Percentiles rank a stretch among this genome's conserved stretches.
phyloP scores from a whole-genome alignment of 352 stramenopile species.

The Peronosclerospora sorghi region DNA sequence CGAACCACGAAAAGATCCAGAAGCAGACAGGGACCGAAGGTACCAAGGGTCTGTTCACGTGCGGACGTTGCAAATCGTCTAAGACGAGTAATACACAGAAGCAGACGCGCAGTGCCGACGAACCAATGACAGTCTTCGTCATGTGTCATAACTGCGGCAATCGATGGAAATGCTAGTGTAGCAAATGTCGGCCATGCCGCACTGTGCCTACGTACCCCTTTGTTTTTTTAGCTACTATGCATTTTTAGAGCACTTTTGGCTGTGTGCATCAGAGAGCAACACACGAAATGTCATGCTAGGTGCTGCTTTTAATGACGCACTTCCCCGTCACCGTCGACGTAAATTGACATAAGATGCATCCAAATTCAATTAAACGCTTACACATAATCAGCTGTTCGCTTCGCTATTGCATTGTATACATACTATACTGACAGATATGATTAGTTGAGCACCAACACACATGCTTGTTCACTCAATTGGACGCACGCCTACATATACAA shows the following conservation, averaged over 20 bases:
- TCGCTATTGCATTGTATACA: no score
- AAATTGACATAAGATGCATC: background rate
- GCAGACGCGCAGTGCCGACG: constrained; percentile 95
- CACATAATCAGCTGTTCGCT: no score
- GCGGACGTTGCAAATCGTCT: constrained; percentile 89
- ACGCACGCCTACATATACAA: no score
- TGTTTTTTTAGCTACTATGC: constrained; percentile 12
- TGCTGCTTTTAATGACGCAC: no score
- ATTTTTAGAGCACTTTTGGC: constrained; percentile 7
- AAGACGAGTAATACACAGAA: constrained; percentile 97
- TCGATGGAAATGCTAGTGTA: constrained; percentile 87
- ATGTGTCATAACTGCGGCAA: constrained; percentile 95
- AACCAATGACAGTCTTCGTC: constrained; percentile 97
- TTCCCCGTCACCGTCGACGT: no score
- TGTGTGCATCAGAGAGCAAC: no score
- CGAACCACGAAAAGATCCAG: constrained; percentile 88
- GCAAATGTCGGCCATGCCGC: constrained; percentile 13
- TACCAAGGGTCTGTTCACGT: constrained; percentile 81
- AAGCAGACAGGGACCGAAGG: constrained; percentile 74
- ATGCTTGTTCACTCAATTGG: no score
- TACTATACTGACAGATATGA: no score
- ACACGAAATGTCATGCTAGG: no score
- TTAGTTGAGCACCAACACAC: no score
- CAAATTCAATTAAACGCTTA: no score
- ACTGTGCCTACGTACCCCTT: constrained; percentile 3